These are phyloP conservation scores for Starmerella etchellsii DNA, from an alignment of 805 yeast species.

Conservation along the genomic window DNA sequence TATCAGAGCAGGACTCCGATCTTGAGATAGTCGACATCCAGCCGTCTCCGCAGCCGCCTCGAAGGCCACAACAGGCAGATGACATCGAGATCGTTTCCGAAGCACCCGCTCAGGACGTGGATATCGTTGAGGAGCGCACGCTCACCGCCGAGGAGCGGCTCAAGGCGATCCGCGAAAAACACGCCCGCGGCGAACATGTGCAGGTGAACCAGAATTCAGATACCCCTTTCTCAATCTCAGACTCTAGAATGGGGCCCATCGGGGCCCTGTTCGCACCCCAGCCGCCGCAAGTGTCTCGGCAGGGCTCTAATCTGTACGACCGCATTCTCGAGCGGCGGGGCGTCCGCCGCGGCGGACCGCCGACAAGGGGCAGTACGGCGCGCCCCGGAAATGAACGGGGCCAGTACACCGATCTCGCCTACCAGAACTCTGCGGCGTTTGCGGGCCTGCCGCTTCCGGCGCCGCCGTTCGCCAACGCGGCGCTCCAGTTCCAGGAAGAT, in stretches of 20 bases:
- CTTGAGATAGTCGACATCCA: background rate
- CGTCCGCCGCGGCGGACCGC: background rate
- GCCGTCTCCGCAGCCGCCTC: background rate
- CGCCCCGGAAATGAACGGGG: background rate
- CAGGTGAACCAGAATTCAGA: background rate
- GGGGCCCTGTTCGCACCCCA: background rate
- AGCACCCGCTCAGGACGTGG: conserved; percentile 3
- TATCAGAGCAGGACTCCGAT: background rate
- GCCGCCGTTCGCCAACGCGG: too few species aligned
- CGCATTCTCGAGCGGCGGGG: background rate
- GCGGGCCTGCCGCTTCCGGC: background rate
- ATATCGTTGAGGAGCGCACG: conserved; percentile 7
- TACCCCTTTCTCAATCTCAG: background rate
- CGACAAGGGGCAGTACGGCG: background rate
- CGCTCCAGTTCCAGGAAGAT: too few species aligned
- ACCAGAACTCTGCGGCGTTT: too few species aligned
- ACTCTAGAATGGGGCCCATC: too few species aligned
- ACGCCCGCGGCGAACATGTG: conserved; percentile 11
- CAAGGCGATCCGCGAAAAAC: conserved; percentile 11
- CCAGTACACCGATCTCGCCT: too few species aligned
- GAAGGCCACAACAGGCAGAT: background rate
- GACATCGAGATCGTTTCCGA: background rate
- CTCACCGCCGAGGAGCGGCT: conserved; percentile 16
- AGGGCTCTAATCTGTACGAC: background rate
- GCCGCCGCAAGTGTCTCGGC: background rate